Conservation (phyloP, 179 eudicot species). For the Beta lomatogona region DNA sequence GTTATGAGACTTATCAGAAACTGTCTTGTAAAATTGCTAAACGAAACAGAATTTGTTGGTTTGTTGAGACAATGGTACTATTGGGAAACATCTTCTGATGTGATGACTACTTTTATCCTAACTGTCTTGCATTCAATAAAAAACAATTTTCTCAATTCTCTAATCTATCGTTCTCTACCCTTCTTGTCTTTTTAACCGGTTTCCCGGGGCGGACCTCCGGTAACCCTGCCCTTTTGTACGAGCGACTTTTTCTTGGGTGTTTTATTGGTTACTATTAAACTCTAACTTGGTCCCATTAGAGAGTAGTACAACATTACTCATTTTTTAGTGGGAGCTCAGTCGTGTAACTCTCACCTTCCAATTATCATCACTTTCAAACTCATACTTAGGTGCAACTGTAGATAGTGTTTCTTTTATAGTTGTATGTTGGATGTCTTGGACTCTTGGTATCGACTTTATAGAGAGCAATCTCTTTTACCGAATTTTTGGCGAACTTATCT, state of each 20-base stretch:
- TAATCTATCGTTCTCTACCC: not conserved
- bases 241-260: not conserved
- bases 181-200: slow-evolving; percentile 21
- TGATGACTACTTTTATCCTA: slow-evolving; percentile 17
- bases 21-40: not conserved
- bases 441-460: too few relatives aligned
- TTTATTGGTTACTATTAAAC: not conserved
- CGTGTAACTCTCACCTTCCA: too few relatives aligned
- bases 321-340: too few relatives aligned
- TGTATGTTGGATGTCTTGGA: too few relatives aligned
- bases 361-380: too few relatives aligned
- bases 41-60: slow-evolving; percentile 33
- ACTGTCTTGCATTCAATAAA: slow-evolving; percentile 32
- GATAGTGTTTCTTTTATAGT: too few relatives aligned
- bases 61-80: slow-evolving; percentile 24
- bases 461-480: too few relatives aligned
- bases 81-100: slow-evolving; percentile 30
- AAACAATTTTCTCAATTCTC: slow-evolving; percentile 17
- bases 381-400: too few relatives aligned
- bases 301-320: too few relatives aligned
- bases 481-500: too few relatives aligned
- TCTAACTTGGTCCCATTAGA: not conserved
- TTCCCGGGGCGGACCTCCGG: slow-evolving; percentile 23
- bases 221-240: not conserved
- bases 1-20: slow-evolving; percentile 16